A percentile compares a stretch with the other conserved stretches of the same genome.
These are phyloP conservation scores for Psilocybe subaeruginosa DNA, from an alignment of 768 basidiomycete genomes.

Conservation along the genomic window DNA sequence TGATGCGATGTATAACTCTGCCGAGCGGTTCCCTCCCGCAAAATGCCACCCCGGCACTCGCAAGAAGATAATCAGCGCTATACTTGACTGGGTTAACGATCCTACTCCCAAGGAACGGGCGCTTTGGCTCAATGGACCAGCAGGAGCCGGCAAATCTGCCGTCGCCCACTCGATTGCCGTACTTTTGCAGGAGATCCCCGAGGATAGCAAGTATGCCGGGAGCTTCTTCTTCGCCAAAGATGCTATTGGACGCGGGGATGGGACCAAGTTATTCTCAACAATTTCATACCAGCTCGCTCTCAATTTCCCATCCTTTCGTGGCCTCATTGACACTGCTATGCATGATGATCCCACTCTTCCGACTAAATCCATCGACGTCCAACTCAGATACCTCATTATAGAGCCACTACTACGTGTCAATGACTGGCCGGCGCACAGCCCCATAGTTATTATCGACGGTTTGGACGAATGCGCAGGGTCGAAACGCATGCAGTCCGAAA, in stretches of 20 bases:
- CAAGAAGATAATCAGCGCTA: slow-evolving; percentile 5
- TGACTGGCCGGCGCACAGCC: background rate
- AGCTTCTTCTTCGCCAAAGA: slow-evolving; percentile 11
- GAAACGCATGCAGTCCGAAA: background rate
- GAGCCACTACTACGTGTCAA: background rate
- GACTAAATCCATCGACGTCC: background rate
- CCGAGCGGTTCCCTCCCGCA: slow-evolving; percentile 12
- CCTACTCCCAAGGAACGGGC: background rate
- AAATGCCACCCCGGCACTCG: slow-evolving; percentile 20
- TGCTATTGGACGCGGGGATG: background rate
- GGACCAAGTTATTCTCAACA: background rate
- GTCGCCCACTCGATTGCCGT: slow-evolving; percentile 32
- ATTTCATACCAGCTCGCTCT: slow-evolving; percentile 6
- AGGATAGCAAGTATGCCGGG: background rate
- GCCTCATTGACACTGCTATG: background rate
- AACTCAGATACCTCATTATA: slow-evolving; percentile 8
- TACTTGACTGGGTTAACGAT: slow-evolving; percentile 12
- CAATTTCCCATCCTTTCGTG: background rate
- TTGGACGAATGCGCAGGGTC: slow-evolving; percentile 12
- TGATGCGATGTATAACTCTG: slow-evolving; percentile 16
- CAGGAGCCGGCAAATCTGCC: slow-evolving; percentile 26
- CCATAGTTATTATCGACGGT: slow-evolving; percentile 10
- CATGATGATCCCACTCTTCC: background rate
- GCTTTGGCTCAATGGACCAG: slow-evolving; percentile 24
- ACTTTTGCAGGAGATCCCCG: background rate